Conservation (phyloP, 257 asterid species). For the Nicotiana tabacum region DNA sequence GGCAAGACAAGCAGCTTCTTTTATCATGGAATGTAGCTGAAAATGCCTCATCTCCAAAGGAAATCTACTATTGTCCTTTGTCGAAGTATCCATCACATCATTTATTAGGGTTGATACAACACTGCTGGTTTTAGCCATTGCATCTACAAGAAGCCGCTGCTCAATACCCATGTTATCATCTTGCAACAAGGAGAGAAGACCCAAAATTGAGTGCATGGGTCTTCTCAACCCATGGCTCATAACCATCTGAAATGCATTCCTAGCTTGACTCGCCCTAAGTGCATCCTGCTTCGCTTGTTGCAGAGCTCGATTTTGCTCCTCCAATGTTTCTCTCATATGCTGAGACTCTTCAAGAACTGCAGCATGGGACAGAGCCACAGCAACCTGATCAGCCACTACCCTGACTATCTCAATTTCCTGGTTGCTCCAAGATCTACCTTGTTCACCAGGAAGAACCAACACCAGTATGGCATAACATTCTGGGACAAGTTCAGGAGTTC, state of each 20-base stretch:
- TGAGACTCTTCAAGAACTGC: slow-evolving; percentile 96
- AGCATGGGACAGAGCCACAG: slow-evolving; percentile 96
- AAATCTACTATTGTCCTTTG: slow-evolving; percentile 55
- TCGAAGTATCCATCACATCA: slow-evolving; percentile 80
- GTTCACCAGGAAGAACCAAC: slow-evolving; percentile 70
- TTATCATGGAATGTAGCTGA: slow-evolving; percentile 60
- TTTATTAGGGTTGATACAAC: slow-evolving; percentile 67
- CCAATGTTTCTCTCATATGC: slow-evolving; percentile 74
- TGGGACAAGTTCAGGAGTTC: slow-evolving; percentile 86
- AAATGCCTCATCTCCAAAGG: slow-evolving; percentile 67
- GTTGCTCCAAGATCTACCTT: slow-evolving; percentile 59
- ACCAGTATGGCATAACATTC: slow-evolving; percentile 88
- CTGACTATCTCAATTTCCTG: slow-evolving; percentile 83
- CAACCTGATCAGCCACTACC: slow-evolving; percentile 92
- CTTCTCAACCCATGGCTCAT: slow-evolving; percentile 92
- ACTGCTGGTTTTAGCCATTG: slow-evolving; percentile 72
- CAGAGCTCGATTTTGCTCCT: slow-evolving; percentile 70
- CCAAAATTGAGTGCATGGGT: slow-evolving; percentile 89
- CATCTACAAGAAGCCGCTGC: slow-evolving; percentile 58
- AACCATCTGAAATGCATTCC: slow-evolving; percentile 76
- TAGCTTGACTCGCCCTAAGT: slow-evolving; percentile 77
- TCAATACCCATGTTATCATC: slow-evolving; percentile 58
- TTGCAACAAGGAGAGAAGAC: slow-evolving; percentile 73
- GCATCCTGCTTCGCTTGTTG: slow-evolving; percentile 86
- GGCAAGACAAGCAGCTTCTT: slow-evolving; percentile 83